Evolutionary conservation across 768 basidiomycete genomes (phyloP).

Genomic region (Tricholoma saponaceum): DNA sequence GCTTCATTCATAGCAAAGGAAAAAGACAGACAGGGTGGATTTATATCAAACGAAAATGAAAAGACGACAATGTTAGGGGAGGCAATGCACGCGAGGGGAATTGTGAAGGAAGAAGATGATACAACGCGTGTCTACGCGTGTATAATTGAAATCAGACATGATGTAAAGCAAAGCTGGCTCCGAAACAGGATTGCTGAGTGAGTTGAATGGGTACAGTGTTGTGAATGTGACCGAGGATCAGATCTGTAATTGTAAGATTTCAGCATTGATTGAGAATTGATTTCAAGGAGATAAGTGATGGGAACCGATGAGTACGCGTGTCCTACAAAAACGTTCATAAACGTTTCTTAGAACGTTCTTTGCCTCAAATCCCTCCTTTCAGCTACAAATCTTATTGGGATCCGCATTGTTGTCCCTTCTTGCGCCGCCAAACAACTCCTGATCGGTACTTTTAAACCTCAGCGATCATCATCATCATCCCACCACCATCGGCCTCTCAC

Average conservation of each 20-base stretch:
- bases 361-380: neutral
- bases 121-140: too few relatives aligned
- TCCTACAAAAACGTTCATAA: too few relatives aligned
- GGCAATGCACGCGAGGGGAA: neutral
- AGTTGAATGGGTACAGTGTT: too few relatives aligned
- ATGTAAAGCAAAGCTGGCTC: neutral
- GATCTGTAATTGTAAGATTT: neutral
- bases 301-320: neutral
- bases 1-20: neutral
- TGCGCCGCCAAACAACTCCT: slow-evolving; percentile 15
- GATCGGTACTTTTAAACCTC: slow-evolving; percentile 6
- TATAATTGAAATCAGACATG: neutral
- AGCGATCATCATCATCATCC: slow-evolving; percentile 5
- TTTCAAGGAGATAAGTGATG: neutral
- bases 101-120: neutral
- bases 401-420: slow-evolving; percentile 14
- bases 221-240: slow-evolving; percentile 5
- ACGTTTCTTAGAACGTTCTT: neutral
- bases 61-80: neutral
- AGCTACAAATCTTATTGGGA: slow-evolving; percentile 11
- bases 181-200: neutral
- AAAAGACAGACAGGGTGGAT: neutral
- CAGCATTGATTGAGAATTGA: neutral
- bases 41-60: neutral
- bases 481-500: neutral